These are phyloP conservation scores for Solanum clarkiae DNA, from an alignment of 257 asterid genomes.

Conservation along the genomic window DNA sequence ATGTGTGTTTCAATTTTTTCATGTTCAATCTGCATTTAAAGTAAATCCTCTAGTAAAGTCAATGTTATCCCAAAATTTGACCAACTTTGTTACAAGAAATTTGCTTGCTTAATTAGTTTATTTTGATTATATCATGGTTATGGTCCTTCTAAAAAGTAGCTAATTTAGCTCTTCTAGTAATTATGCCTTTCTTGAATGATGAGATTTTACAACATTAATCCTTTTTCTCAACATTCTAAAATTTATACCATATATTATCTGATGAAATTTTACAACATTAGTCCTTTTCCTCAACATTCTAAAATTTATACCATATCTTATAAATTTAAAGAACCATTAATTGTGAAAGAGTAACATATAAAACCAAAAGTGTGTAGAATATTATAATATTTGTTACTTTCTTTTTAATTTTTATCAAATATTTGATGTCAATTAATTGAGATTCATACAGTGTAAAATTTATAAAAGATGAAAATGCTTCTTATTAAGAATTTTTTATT, in stretches of 20 bases:
- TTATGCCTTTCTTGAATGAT: background rate
- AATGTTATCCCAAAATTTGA: background rate
- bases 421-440: accelerated
- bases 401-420: background rate
- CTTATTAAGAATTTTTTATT: background rate
- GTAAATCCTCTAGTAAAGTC: background rate
- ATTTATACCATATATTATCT: background rate
- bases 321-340: background rate
- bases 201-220: background rate
- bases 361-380: background rate
- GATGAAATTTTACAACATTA: background rate
- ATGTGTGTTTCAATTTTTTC: background rate
- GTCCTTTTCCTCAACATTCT: background rate
- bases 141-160: background rate
- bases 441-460: background rate
- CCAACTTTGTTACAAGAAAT: background rate
- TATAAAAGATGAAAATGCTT: background rate
- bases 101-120: background rate
- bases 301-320: background rate
- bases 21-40: background rate
- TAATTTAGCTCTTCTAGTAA: background rate
- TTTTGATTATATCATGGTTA: background rate
- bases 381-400: background rate
- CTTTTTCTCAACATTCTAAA: background rate
- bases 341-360: background rate